Evolutionary conservation across 495 filamentous ascomycete genomes (phyloP).

Genomic region (Patellaria atrata): DNA sequence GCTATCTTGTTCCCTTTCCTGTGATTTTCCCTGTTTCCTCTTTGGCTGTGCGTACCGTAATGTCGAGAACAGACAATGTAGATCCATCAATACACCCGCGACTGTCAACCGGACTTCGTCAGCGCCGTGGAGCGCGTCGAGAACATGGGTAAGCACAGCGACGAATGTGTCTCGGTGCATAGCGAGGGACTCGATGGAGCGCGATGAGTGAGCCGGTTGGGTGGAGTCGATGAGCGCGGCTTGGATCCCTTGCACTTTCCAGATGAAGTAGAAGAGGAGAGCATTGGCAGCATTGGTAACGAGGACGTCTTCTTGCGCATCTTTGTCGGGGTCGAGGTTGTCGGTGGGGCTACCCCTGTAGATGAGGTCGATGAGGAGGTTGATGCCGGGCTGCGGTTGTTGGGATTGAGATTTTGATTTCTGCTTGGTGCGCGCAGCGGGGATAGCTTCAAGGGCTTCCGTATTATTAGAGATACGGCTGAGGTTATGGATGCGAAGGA

Average conservation of each 20-base stretch:
- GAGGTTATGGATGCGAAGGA: slow-evolving; percentile 74
- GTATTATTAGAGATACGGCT: slow-evolving; percentile 65
- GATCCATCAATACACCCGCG: slow-evolving; percentile 59
- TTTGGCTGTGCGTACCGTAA: slow-evolving; percentile 34
- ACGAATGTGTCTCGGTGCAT: slow-evolving; percentile 42
- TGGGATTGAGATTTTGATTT: slow-evolving; percentile 30
- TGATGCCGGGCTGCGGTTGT: slow-evolving; percentile 33
- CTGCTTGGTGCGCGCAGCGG: slow-evolving; percentile 20
- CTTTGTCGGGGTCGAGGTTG: slow-evolving; percentile 46
- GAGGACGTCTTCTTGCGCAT: slow-evolving; percentile 60
- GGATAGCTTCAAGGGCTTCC: slow-evolving; percentile 49
- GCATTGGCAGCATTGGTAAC: slow-evolving; percentile 56
- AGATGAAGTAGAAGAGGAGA: slow-evolving; percentile 83
- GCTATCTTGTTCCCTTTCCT: slow-evolving; percentile 34
- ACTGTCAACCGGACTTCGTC: slow-evolving; percentile 68
- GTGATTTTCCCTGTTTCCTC: slow-evolving; percentile 27
- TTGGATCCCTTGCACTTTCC: slow-evolving; percentile 51
- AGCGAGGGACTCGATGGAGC: too few relatives aligned
- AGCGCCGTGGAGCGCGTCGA: slow-evolving; percentile 45
- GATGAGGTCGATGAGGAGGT: slow-evolving; percentile 49
- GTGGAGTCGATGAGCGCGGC: slow-evolving; percentile 34
- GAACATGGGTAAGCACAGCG: slow-evolving; percentile 47
- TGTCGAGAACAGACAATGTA: slow-evolving; percentile 65
- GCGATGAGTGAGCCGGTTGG: too few relatives aligned
- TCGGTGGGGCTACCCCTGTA: slow-evolving; percentile 45